These are phyloP conservation scores for Firmiana major DNA, from an alignment of 345 rosid species.

Conservation along the genomic window DNA sequence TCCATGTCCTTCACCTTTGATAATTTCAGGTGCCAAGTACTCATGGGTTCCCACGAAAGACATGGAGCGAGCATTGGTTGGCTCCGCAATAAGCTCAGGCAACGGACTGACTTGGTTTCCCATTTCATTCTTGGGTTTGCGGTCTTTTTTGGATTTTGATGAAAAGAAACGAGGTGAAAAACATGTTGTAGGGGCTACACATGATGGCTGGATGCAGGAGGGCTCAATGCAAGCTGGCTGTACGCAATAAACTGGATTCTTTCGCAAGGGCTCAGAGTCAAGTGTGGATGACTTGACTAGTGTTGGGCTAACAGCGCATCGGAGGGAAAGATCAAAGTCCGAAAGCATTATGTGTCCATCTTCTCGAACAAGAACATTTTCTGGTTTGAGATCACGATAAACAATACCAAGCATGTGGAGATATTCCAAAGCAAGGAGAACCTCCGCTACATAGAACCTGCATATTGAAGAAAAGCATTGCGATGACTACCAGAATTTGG, in stretches of 20 bases:
- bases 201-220: conserved; percentile 52
- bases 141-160: conserved; percentile 49
- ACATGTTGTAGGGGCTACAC: conserved; percentile 58
- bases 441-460: conserved; percentile 83
- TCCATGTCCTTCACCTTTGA: conserved; percentile 86
- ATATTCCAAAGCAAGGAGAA: conserved; percentile 79
- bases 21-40: conserved; percentile 81
- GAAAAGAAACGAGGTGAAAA: conserved; percentile 56
- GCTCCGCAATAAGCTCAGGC: conserved; percentile 91
- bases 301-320: conserved; percentile 56
- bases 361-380: conserved; percentile 85
- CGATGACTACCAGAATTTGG: background rate
- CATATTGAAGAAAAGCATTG: conserved; percentile 13
- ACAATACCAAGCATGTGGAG: conserved; percentile 88
- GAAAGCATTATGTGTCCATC: conserved; percentile 93
- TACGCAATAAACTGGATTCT: conserved; percentile 51
- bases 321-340: conserved; percentile 79
- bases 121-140: conserved; percentile 44
- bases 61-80: conserved; percentile 85
- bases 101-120: conserved; percentile 64
- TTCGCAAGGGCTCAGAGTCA: conserved; percentile 44
- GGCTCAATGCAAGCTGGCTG: conserved; percentile 64
- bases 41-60: conserved; percentile 90
- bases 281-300: conserved; percentile 46
- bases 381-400: conserved; percentile 83